These are phyloP conservation scores for Xylaria sp. DNA, from an alignment of 2,329 filamentous ascomycete genomes.

Conservation along the genomic window DNA sequence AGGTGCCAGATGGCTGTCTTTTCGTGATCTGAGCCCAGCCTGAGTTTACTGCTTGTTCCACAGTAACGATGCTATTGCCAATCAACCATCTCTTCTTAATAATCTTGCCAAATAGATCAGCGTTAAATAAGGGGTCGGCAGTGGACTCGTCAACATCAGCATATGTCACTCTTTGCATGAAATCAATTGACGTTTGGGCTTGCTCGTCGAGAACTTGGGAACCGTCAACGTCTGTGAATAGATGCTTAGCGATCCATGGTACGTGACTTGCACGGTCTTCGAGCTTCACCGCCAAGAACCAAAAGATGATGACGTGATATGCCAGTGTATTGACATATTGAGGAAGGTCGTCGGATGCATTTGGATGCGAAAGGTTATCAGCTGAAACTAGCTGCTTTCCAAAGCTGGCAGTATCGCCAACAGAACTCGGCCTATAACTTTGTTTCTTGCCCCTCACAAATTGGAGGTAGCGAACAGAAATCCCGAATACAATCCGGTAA, in stretches of 20 bases:
- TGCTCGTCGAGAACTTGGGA: constrained; percentile 87
- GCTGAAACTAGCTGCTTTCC: constrained; percentile 37
- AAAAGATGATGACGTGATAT: constrained; percentile 95
- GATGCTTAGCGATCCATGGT: constrained; percentile 87
- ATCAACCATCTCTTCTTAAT: constrained; percentile 76
- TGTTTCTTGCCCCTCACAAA: constrained; percentile 78
- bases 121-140: constrained; percentile 72
- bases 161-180: constrained; percentile 90
- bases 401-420: constrained; percentile 55
- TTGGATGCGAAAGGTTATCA: constrained; percentile 49
- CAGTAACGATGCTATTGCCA: constrained; percentile 78
- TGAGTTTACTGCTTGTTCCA: constrained; percentile 74
- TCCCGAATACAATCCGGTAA: constrained; percentile 92
- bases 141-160: constrained; percentile 84
- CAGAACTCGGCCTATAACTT: constrained; percentile 58
- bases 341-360: constrained; percentile 76
- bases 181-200: constrained; percentile 91
- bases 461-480: constrained; percentile 93
- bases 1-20: constrained; percentile 75
- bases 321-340: constrained; percentile 95
- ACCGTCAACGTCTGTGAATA: constrained; percentile 82
- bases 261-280: constrained; percentile 86
- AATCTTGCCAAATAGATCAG: constrained; percentile 73
- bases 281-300: constrained; percentile 91
- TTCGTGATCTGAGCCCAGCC: constrained; percentile 78